These are phyloP conservation scores for Globisporangium splendens DNA, from an alignment of 352 stramenopile species.

Conservation along the genomic window DNA sequence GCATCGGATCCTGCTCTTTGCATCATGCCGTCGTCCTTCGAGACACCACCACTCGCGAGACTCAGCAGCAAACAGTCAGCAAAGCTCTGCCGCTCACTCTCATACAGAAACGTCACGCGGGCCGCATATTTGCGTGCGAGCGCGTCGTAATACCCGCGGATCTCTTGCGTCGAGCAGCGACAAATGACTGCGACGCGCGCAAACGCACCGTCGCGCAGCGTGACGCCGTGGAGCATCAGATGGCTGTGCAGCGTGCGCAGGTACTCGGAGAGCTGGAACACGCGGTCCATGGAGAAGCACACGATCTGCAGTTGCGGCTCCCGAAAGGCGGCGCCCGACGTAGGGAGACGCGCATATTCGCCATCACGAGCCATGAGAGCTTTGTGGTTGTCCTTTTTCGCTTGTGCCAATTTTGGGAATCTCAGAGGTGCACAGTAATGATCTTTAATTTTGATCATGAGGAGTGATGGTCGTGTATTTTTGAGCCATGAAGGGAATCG, in stretches of 20 bases:
- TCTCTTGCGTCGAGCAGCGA: conserved; percentile 28
- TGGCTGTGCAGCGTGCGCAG: conserved; percentile 39
- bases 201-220: conserved; percentile 20
- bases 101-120: conserved; percentile 34
- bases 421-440: no score
- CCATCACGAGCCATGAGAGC: no score
- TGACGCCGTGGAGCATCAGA: conserved; percentile 18
- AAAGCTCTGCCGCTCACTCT: conserved; percentile 26
- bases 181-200: conserved; percentile 31
- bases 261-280: conserved; percentile 63
- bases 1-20: background rate
- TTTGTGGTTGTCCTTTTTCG: no score
- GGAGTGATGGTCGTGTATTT: no score
- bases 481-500: no score
- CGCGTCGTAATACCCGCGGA: conserved; percentile 27
- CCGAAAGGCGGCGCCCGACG: no score
- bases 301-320: conserved; percentile 34
- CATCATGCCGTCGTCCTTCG: background rate
- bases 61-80: conserved; percentile 24
- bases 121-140: conserved; percentile 23
- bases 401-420: no score
- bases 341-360: no score
- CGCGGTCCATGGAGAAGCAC: conserved; percentile 63
- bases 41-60: conserved; percentile 13
- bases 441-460: no score